Percentiles rank a stretch among this genome's conserved stretches.
phyloP scores from a whole-genome alignment of 257 asterid species.

The Nicotiana sylvestris region DNA sequence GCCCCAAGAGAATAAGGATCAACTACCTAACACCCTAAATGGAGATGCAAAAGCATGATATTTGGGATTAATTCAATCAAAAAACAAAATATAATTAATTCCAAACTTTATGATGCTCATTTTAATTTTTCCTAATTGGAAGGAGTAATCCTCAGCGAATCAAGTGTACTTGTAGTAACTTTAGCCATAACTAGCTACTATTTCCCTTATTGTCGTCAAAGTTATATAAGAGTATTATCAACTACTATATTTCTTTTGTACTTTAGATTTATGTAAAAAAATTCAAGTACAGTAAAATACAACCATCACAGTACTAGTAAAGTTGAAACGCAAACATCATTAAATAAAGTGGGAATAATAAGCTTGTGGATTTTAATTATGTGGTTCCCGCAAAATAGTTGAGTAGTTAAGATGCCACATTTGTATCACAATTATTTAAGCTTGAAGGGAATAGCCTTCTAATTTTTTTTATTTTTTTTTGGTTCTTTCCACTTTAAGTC shows the following conservation, averaged over 20 bases:
- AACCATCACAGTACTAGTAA: too few species aligned
- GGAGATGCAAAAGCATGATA: not conserved
- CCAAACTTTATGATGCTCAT: not conserved
- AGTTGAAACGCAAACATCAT: too few species aligned
- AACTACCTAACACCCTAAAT: slow-evolving; percentile 1
- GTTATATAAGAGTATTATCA: not conserved
- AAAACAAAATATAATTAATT: not conserved
- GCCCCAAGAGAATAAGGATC: not conserved
- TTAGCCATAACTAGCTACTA: not conserved
- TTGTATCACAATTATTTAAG: too few species aligned
- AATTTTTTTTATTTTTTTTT: too few species aligned
- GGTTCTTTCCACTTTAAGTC: not conserved
- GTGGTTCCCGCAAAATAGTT: too few species aligned
- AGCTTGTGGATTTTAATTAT: not conserved
- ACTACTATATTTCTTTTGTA: too few species aligned
- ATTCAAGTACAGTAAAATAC: too few species aligned
- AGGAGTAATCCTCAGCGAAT: not conserved
- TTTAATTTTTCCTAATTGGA: not conserved
- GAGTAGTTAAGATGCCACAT: too few species aligned
- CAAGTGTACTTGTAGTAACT: not conserved
- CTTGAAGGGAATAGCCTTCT: too few species aligned
- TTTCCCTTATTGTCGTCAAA: not conserved
- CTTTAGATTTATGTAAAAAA: not conserved
- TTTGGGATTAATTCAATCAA: not conserved
- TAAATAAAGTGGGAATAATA: not conserved